Conservation (phyloP, 2,329 filamentous ascomycete genomes). For the Cyphellophora attinorum region DNA sequence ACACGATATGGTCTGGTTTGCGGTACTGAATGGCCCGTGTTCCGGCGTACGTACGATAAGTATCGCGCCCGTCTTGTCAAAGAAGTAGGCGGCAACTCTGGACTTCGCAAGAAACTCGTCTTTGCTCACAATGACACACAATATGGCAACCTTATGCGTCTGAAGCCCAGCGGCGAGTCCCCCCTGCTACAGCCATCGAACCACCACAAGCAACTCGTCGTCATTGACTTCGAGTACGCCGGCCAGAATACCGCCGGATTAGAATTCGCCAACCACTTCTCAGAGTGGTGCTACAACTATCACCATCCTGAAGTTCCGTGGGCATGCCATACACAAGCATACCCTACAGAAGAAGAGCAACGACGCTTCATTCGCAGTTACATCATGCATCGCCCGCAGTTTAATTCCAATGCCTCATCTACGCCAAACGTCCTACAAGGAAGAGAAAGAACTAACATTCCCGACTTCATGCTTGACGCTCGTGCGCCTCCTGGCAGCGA, state of each 20-base stretch:
- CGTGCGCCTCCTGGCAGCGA: slow-evolving; percentile 17
- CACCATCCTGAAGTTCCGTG: slow-evolving; percentile 60
- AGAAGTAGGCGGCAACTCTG: slow-evolving; percentile 57
- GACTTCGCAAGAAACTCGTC: slow-evolving; percentile 65
- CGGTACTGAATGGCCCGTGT: slow-evolving; percentile 71
- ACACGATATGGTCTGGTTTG: slow-evolving; percentile 60
- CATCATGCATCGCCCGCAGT: slow-evolving; percentile 67
- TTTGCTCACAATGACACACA: slow-evolving; percentile 99
- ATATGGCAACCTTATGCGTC: slow-evolving; percentile 91
- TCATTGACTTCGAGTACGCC: slow-evolving; percentile 98
- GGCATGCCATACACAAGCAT: slow-evolving; percentile 59
- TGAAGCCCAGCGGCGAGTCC: slow-evolving; percentile 61
- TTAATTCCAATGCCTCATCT: slow-evolving; percentile 43
- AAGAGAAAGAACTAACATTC: slow-evolving; percentile 17
- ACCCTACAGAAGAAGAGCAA: slow-evolving; percentile 69
- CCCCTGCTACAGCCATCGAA: slow-evolving; percentile 83
- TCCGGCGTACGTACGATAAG: slow-evolving; percentile 63
- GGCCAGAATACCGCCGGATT: slow-evolving; percentile 76
- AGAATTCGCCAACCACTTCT: slow-evolving; percentile 96
- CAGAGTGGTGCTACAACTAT: slow-evolving; percentile 98
- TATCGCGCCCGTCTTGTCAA: slow-evolving; percentile 67
- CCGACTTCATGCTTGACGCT: slow-evolving; percentile 68
- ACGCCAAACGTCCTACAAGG: slow-evolving; percentile 36
- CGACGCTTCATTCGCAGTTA: slow-evolving; percentile 68
- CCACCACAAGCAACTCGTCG: slow-evolving; percentile 88